Evolutionary conservation across 768 basidiomycete genomes (phyloP), one percentile per base, ranked within the genome.

Genomic region (Tricholoma matsutake): DNA sequence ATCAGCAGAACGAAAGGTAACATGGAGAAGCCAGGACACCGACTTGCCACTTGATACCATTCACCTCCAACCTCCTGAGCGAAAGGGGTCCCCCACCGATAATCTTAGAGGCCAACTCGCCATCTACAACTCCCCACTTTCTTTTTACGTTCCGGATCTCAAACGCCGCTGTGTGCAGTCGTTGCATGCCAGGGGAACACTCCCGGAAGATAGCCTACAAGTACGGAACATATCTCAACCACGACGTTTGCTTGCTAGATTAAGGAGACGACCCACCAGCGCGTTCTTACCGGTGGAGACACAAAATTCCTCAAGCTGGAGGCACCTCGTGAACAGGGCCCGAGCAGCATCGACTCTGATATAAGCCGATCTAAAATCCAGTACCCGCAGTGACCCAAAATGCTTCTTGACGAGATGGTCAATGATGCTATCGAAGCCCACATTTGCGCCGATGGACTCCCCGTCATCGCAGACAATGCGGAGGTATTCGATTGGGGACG

Each of bases 1-100:
- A 16, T 34, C 20, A 41, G 51, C 14, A 13, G 25, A 35, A 29
- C 10, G 16, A 43, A 29, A n/a, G 54, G 1, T 29, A 53, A 34
- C 11, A 8, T n/a, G 13, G 52, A 51, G 41, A 32, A 35, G 62
- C 13, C 0, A 31, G 3, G 16, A 51, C 49, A 31, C 51, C 29
- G 4, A 78, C 78, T 74, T 78, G 72, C 71, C 75, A 77, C 29
- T 51, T 57, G 37, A 64, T 62, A 3, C 69, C 71, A 54, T 79
- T 75, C n/a, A 79, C 58, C 9, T 56, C 47, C 13, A 80, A 60
- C 51, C 69, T 62, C 58, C 74, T 64, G 9, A 81, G 64, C 13
- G 65, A 66, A 16, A 65, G 64, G 22, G 64, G 66, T 4, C 72
- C 72, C 18, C 60, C 63, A 0, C 43, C 53, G 60, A 77, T 64